Conservation (phyloP, 2,329 filamentous ascomycete genomes). For the Sphaerulina vaccinii region DNA sequence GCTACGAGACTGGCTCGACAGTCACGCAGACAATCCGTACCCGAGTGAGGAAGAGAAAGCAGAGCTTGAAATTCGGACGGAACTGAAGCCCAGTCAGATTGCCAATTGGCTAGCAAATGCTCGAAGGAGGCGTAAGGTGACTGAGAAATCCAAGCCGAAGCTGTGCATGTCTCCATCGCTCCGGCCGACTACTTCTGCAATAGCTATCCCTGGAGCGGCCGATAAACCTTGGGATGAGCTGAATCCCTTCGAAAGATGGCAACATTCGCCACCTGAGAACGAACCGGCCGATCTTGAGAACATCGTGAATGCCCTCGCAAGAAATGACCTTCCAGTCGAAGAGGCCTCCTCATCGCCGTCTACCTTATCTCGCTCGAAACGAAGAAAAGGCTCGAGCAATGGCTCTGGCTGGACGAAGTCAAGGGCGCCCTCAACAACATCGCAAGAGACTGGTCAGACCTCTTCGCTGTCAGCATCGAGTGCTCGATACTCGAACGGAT, state of each 20-base stretch:
- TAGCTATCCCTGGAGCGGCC: conserved; percentile 67
- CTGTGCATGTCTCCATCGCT: conserved; percentile 60
- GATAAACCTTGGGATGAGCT: conserved; percentile 48
- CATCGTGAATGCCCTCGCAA: conserved; percentile 60
- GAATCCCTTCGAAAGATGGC: conserved; percentile 68
- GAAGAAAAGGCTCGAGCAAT: conserved; percentile 51
- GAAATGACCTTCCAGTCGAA: conserved; percentile 33
- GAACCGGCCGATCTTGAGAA: conserved; percentile 64
- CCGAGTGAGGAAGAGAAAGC: conserved; percentile 86
- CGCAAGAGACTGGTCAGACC: conserved; percentile 39
- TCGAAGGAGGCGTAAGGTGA: conserved; percentile 75
- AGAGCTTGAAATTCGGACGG: conserved; percentile 72
- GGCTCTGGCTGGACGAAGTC: conserved; percentile 51
- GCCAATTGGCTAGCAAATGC: conserved; percentile 92
- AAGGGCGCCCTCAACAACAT: conserved; percentile 53
- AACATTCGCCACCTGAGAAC: conserved; percentile 67
- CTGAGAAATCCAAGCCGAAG: conserved; percentile 43
- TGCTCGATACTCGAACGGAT: conserved; percentile 57
- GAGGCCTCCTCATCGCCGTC: conserved; percentile 33
- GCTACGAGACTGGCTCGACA: conserved; percentile 79
- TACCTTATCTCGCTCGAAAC: conserved; percentile 27
- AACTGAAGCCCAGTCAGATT: conserved; percentile 79
- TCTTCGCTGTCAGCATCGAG: conserved; percentile 37
- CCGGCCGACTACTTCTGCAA: conserved; percentile 60
- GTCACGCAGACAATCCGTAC: conserved; percentile 79